Evolutionary conservation across 495 filamentous ascomycete species (phyloP), one percentile per base, ranked within the genome.

Genomic region (Astrocystis sublimbata): DNA sequence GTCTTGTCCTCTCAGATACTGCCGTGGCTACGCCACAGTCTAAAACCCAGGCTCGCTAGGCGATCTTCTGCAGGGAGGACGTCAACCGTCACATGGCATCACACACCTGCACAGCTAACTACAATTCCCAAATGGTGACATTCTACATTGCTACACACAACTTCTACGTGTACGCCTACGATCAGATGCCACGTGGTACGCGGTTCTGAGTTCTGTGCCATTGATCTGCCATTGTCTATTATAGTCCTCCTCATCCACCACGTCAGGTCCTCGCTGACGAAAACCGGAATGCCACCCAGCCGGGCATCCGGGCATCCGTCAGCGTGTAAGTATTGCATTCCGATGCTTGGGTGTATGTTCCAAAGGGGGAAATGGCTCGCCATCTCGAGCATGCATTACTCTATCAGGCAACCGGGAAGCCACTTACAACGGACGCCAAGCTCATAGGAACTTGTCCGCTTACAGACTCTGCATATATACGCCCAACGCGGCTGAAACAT

Each of bases 71-170:
- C 21, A 12, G 19, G 38, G n/a, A 43, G 41, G 10, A 43, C 41
- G 43, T 47, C 43, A 47, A 23, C 17, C 41, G 43, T 47, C 43
- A 47, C 43, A 47, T 47, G 24, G 12, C 12, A 47, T 47, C n/a
- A 28, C 43, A 13, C 23, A 47, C 43, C 4, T 13, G n/a, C n/a
- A n/a, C n/a, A n/a, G n/a, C n/a, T n/a, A n/a, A n/a, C n/a, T n/a
- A n/a, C n/a, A n/a, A n/a, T n/a, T n/a, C n/a, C n/a, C n/a, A n/a
- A n/a, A n/a, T n/a, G n/a, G n/a, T n/a, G n/a, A n/a, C n/a, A n/a
- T n/a, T n/a, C n/a, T n/a, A n/a, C n/a, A n/a, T n/a, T n/a, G n/a
- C n/a, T n/a, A n/a, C n/a, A 26, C 0, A 13, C 9, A 26, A 6
- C 5, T 26, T 24, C 43, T 26, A 42, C 40, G 7, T 9, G 21